Evolutionary conservation across 192 early-diverging fungal genomes (phyloP), one percentile per base, ranked within the genome.

Genomic region (Chytriomyces sp.): DNA sequence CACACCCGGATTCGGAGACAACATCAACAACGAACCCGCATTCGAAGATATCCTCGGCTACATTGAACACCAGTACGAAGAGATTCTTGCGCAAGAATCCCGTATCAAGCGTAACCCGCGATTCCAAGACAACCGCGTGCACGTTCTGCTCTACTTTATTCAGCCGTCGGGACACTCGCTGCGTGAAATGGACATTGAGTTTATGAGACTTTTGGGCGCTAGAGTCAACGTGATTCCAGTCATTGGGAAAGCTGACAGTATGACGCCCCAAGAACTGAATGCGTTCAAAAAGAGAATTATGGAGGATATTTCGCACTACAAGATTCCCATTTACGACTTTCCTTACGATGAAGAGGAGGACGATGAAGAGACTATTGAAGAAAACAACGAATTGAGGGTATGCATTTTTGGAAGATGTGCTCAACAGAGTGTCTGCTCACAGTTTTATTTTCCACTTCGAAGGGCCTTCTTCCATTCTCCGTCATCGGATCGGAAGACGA

Each of bases 261-360:
- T 98, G 79, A 97, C 95, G 20, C 94, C 94, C 7, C 79, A 84
- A 47, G 98, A 99, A 81, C 84, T 99, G 76, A 87, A 89, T n/a
- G 89, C 91, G 49, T 99, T 99, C 87, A 99, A 99, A 88, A 92
- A 94, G 85, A 87, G 82, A 83, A 88, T 98, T 69, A 98, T 98
- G 96, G 92, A 97, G 79, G 98, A 99, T 82, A 97, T 99, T 86
- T 89, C 91, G 9, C 88, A 93, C 81, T 95, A 96, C 85, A 90
- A 93, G 67, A 98, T 99, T 77, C 96, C 96, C 46, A 95, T 98
- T 78, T 99, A 97, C 86, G 95, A 94, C 85, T 99, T 99, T 86
- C 98, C 98, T 62, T 92, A 92, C 76, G 92, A 97, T 67, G 91
- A 91, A 24, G 97, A 99, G 72, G 96, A 97, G 77, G 97, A 97